These are phyloP conservation scores for Pleomassaria siparia DNA, from an alignment of 2,329 filamentous ascomycete species.

Conservation along the genomic window DNA sequence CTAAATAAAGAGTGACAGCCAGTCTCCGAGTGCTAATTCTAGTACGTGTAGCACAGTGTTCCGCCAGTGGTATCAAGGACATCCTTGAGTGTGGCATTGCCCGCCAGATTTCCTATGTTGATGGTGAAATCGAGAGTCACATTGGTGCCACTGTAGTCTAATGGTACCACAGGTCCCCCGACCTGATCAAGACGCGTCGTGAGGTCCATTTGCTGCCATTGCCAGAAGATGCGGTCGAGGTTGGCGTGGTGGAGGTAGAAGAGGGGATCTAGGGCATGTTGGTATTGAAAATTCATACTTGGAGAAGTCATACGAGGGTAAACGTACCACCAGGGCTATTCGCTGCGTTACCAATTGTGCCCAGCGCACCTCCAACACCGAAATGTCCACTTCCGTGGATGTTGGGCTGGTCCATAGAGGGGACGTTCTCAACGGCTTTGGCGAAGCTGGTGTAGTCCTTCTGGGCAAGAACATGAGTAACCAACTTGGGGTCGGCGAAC, in stretches of 20 bases:
- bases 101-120: slow-evolving; percentile 31
- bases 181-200: slow-evolving; percentile 35
- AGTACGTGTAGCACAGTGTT: not conserved
- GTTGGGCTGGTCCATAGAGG: slow-evolving; percentile 28
- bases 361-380: slow-evolving; percentile 37
- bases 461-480: slow-evolving; percentile 24
- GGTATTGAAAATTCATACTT: not conserved
- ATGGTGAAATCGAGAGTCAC: slow-evolving; percentile 39
- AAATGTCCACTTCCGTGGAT: slow-evolving; percentile 42
- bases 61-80: slow-evolving; percentile 9
- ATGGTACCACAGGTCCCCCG: slow-evolving; percentile 35
- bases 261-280: slow-evolving; percentile 24
- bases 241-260: slow-evolving; percentile 45
- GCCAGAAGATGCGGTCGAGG: slow-evolving; percentile 40
- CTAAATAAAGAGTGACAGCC: no score
- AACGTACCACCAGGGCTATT: slow-evolving; percentile 31
- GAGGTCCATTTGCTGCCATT: slow-evolving; percentile 32
- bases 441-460: slow-evolving; percentile 32
- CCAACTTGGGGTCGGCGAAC: slow-evolving; percentile 21
- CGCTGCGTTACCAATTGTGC: slow-evolving; percentile 35
- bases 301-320: no score
- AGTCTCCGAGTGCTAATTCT: not conserved
- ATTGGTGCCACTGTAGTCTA: slow-evolving; percentile 25
- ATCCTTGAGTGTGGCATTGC: slow-evolving; percentile 27
- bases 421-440: slow-evolving; percentile 25